Percentiles rank a stretch among this genome's conserved stretches.
Conservation (phyloP, 768 basidiomycete species). For the Hysterangium stoloniferum region DNA sequence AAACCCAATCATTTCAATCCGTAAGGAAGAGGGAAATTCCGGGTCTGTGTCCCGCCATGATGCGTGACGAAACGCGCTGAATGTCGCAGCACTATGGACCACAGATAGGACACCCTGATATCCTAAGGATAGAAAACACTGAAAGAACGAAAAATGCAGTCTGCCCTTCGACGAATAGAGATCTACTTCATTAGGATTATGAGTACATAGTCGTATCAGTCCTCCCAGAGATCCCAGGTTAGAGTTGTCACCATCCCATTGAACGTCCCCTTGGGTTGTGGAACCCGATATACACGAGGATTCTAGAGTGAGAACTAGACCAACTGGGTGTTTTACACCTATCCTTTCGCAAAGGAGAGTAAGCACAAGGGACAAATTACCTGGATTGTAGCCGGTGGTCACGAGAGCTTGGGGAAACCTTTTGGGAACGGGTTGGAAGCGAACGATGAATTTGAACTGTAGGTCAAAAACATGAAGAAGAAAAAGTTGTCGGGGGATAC, state of each 20-base stretch:
- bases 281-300: slow-evolving; percentile 43
- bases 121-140: slow-evolving; percentile 41
- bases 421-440: slow-evolving; percentile 56
- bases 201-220: slow-evolving; percentile 56
- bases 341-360: slow-evolving; percentile 38
- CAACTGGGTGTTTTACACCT: slow-evolving; percentile 72
- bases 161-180: slow-evolving; percentile 55
- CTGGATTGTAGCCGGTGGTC: slow-evolving; percentile 43
- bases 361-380: slow-evolving; percentile 63
- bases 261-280: slow-evolving; percentile 34
- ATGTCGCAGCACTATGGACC: too few species aligned
- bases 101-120: too few species aligned
- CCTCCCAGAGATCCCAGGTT: slow-evolving; percentile 44
- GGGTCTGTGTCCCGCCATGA: too few species aligned
- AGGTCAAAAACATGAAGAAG: slow-evolving; percentile 25
- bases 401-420: slow-evolving; percentile 33
- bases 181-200: slow-evolving; percentile 90
- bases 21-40: too few species aligned
- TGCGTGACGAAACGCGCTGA: too few species aligned
- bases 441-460: slow-evolving; percentile 42
- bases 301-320: slow-evolving; percentile 53
- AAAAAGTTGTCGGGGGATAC: slow-evolving; percentile 21
- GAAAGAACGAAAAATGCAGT: slow-evolving; percentile 57
- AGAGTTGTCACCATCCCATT: slow-evolving; percentile 83
- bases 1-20: too few species aligned